Conservation (phyloP, 192 early-diverging fungal species). For the Coemansia sp. region DNA sequence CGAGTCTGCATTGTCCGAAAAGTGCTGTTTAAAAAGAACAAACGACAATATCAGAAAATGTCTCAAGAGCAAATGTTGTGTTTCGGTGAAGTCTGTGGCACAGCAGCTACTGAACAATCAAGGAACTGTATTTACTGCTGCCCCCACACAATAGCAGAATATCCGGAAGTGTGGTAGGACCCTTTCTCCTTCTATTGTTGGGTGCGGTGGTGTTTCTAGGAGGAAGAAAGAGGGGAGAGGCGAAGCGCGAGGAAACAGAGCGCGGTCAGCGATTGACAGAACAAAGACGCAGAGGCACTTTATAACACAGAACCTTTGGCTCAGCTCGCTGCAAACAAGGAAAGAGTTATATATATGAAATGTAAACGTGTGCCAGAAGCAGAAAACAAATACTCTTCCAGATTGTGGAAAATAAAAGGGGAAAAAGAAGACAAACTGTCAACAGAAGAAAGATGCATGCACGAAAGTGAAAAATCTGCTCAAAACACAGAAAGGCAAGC, state of each 20-base stretch:
- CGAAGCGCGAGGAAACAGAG: no score
- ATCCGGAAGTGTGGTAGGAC: neutral
- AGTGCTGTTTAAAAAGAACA: neutral
- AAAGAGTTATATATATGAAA: neutral
- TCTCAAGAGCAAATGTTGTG: neutral
- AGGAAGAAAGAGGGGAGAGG: neutral
- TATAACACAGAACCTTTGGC: neutral
- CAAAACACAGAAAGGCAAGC: constrained; percentile 4
- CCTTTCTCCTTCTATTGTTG: neutral
- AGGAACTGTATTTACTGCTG: neutral
- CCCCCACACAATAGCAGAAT: neutral
- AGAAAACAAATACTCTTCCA: neutral
- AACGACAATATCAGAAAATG: neutral
- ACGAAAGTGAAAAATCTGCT: neutral
- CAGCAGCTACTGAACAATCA: neutral
- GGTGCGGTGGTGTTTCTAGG: neutral
- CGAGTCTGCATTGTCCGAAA: constrained; percentile 36
- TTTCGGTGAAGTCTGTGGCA: neutral
- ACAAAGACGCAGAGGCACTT: neutral
- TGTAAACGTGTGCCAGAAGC: neutral
- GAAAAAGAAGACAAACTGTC: neutral
- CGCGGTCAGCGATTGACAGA: no score
- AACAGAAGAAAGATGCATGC: constrained; percentile 3
- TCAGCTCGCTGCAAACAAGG: neutral
- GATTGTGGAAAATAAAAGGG: neutral